Conservation (phyloP, 2,329 filamentous ascomycete species). For the Ilyonectria sp. region DNA sequence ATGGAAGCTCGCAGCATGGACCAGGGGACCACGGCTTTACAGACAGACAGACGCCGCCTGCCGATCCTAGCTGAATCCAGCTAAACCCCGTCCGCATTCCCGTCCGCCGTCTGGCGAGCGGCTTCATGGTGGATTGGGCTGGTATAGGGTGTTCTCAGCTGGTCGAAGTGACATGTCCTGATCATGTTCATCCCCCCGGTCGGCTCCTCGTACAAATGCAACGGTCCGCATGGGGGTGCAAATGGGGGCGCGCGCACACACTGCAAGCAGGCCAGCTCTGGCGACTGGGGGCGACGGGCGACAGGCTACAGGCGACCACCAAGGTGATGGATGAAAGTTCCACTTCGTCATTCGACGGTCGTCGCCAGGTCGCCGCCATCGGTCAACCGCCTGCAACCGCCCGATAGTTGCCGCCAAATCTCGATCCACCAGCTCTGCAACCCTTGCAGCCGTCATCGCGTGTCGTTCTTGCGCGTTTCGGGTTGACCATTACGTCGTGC, state of each 20-base stretch:
- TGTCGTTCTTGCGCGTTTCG: slow-evolving; percentile 6
- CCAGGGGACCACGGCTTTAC: slow-evolving; percentile 20
- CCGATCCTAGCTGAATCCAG: slow-evolving; percentile 26
- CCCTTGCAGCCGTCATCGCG: slow-evolving; percentile 3
- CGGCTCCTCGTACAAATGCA: slow-evolving; percentile 11
- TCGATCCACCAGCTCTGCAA: slow-evolving; percentile 15
- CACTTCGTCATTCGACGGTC: neutral
- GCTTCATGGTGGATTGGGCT: slow-evolving; percentile 10
- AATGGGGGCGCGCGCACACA: neutral
- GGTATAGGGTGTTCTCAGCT: neutral
- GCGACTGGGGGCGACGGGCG: neutral
- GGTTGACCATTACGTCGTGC: slow-evolving; percentile 14
- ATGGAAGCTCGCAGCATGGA: slow-evolving; percentile 18
- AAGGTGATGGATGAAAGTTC: neutral
- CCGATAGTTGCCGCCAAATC: slow-evolving; percentile 8
- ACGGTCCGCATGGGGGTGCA: slow-evolving; percentile 19
- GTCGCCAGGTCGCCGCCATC: neutral
- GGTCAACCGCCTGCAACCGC: neutral
- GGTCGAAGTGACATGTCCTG: slow-evolving; percentile 29
- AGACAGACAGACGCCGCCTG: slow-evolving; percentile 18
- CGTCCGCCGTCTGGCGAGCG: slow-evolving; percentile 7
- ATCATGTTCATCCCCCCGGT: slow-evolving; percentile 16
- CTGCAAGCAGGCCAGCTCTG: neutral
- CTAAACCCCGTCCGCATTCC: slow-evolving; percentile 2
- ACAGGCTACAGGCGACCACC: neutral